Evolutionary conservation across 2,329 filamentous ascomycete species (phyloP), one percentile per base, ranked within the genome.

Genomic region (Nigrospora osmanthi): DNA sequence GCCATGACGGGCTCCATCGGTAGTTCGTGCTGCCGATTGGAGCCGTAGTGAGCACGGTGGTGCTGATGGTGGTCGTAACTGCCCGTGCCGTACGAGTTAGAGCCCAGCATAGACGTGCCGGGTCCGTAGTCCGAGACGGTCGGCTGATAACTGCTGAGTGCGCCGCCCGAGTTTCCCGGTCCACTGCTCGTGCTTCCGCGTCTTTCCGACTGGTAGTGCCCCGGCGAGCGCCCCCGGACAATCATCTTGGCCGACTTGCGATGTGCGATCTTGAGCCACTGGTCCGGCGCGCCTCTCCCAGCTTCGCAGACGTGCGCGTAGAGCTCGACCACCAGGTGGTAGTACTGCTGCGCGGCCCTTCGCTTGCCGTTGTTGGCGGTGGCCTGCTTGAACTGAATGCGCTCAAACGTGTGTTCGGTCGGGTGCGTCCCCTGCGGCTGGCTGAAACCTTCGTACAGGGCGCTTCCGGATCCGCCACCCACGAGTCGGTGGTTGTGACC

Each of bases 351-450:
- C 15, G 89, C 88, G 1, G 89, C 89, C 46, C 90, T 76, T 53
- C 90, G 77, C 63, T 95, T 95, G 39, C 89, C 89, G 54, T 96
- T 96, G 68, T 95, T 96, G 19, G 89, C 88, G 0, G 89, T 95
- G 1, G 90, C 89, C 52, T 88, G 87, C 63, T 95, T 94, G 75
- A 95, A 96, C 56, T 95, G 89, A 42, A 95, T 93, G 11, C 90
- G 82, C 60, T 95, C 89, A 59, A 94, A 96, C 0, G 75, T 80
- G 50, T 80, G 73, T 52, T 81, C 77, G 7, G 68, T 75, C 6
- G 73, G 69, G 14, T 67, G 65, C 0, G 65, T 58, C 40, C 60
- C 56, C 47, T 65, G 62, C 40, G 46, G 58, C 47, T 71, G 70
- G 2, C 33, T 37, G 38, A 43, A 49, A 11, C 52, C 47, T 38